phyloP scores from a whole-genome alignment of 1,139 yeast genomes.

The Entelexis sorbosivorans region DNA sequence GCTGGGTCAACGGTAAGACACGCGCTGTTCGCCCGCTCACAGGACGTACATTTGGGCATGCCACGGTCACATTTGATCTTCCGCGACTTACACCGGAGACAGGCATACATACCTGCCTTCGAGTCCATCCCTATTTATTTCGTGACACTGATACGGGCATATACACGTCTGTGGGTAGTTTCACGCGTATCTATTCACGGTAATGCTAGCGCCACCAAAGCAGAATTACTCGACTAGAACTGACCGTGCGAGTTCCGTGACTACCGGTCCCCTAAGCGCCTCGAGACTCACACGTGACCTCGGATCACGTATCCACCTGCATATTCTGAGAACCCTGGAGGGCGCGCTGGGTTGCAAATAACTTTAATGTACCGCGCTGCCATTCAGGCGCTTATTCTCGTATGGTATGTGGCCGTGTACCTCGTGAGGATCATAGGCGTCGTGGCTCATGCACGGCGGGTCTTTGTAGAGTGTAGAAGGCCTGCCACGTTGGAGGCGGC shows the following conservation, averaged over 20 bases:
- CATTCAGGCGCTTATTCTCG: background rate
- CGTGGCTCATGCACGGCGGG: background rate
- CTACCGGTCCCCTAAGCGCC: too few relatives aligned
- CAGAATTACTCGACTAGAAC: too few relatives aligned
- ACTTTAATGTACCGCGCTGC: background rate
- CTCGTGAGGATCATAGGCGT: background rate
- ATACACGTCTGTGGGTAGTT: background rate
- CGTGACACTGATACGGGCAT: background rate
- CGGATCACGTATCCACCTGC: background rate
- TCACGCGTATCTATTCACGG: background rate
- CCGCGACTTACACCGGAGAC: conserved; percentile 68
- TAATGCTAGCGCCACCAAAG: too few relatives aligned
- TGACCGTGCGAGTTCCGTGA: too few relatives aligned
- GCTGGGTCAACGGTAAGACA: conserved; percentile 82
- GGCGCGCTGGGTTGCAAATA: background rate
- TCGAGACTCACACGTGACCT: background rate
- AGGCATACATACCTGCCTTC: conserved; percentile 47
- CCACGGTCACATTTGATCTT: conserved; percentile 77
- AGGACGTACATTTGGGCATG: conserved; percentile 66
- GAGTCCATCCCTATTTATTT: background rate
- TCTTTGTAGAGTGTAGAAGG: background rate
- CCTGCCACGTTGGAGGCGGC: background rate
- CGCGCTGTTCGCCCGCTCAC: conserved; percentile 55
- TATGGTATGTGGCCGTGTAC: conserved; percentile 5
- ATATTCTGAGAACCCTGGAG: background rate